A percentile compares a stretch with the other conserved stretches of the same genome.
These are phyloP conservation scores for Lodderomyces metapsilosis DNA, from an alignment of 1,139 yeast genomes.

Conservation along the genomic window DNA sequence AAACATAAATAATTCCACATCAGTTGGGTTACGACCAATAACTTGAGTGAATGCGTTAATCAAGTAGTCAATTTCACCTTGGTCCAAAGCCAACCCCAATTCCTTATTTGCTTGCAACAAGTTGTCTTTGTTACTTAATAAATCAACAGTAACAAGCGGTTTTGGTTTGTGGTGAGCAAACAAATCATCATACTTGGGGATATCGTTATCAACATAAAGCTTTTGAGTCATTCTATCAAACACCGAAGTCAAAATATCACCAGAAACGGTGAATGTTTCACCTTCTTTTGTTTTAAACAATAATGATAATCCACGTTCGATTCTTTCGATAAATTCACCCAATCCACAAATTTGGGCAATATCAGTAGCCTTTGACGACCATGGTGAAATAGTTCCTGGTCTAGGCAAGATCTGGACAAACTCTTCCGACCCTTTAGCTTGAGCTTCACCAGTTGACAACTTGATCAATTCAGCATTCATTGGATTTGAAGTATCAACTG, in stretches of 20 bases:
- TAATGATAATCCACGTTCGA: constrained; percentile 87
- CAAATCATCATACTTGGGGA: constrained; percentile 67
- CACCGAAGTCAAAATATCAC: constrained; percentile 58
- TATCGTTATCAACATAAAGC: constrained; percentile 44
- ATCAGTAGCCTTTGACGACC: constrained; percentile 99
- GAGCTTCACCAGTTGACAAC: constrained; percentile 21
- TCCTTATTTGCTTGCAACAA: constrained; percentile 75
- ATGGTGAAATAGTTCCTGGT: constrained; percentile 95
- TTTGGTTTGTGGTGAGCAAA: constrained; percentile 80
- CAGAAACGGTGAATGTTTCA: constrained; percentile 53
- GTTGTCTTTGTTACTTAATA: constrained; percentile 58
- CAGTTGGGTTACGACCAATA: constrained; percentile 92
- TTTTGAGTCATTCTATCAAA: constrained; percentile 96
- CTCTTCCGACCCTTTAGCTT: constrained; percentile 50
- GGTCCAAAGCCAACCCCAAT: constrained; percentile 88
- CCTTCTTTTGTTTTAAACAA: constrained; percentile 68
- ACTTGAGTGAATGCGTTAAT: constrained; percentile 70
- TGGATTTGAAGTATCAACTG: constrained; percentile 54
- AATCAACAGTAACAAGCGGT: constrained; percentile 77
- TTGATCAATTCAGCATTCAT: constrained; percentile 46
- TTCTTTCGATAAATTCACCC: constrained; percentile 64
- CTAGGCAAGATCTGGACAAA: constrained; percentile 84
- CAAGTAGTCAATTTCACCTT: constrained; percentile 89
- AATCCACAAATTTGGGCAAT: constrained; percentile 89
- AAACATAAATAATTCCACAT: constrained; percentile 97